Percentiles rank a stretch among this genome's conserved stretches.
These are phyloP conservation scores for Thelonectria rubi DNA, from an alignment of 2,329 filamentous ascomycete species.

Conservation along the genomic window DNA sequence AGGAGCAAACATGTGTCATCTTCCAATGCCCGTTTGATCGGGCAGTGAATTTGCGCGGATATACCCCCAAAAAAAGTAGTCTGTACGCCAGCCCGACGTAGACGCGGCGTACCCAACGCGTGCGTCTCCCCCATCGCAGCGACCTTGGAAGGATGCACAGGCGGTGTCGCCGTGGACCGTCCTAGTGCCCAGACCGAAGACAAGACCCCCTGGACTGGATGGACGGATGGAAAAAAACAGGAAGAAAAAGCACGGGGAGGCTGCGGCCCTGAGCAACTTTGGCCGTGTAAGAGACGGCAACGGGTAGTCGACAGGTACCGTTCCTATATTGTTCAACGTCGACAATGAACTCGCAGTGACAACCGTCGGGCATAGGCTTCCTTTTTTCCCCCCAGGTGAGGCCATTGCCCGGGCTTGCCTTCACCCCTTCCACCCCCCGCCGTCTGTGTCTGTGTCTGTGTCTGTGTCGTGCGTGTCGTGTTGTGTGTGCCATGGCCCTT, in stretches of 20 bases:
- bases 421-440: no score
- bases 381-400: not conserved
- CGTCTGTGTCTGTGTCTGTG: not conserved
- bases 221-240: not conserved
- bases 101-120: slow-evolving; percentile 6
- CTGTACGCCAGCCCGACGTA: slow-evolving; percentile 11
- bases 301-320: not conserved
- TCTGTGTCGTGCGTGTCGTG: no score
- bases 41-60: slow-evolving; percentile 22
- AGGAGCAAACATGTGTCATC: slow-evolving; percentile 11
- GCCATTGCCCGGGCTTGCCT: no score
- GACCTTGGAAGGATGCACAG: not conserved
- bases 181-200: not conserved
- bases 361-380: slow-evolving; percentile 15
- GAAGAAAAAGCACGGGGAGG: slow-evolving; percentile 13
- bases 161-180: not conserved
- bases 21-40: no score
- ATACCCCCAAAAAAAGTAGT: slow-evolving; percentile 7
- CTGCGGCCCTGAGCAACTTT: slow-evolving; percentile 1
- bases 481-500: no score
- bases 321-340: not conserved
- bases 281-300: not conserved
- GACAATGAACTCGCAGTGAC: not conserved
- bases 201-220: not conserved
- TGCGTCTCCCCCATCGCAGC: not conserved